Conservation (phyloP, 805 yeast species). For the Saturnispora besseyi region DNA sequence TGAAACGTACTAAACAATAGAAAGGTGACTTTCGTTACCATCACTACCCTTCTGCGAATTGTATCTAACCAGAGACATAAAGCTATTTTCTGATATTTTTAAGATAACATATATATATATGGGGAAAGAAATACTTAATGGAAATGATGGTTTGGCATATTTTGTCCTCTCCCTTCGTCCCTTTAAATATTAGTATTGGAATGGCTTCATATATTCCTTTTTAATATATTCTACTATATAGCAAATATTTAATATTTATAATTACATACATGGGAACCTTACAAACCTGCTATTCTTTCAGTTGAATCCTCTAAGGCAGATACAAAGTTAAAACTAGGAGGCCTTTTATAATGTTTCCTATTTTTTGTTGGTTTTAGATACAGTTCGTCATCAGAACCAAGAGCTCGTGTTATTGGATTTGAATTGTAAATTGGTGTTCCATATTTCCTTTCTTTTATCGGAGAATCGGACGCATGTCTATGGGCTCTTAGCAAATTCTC, state of each 20-base stretch:
- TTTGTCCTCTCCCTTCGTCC: too few relatives aligned
- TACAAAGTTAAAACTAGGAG: neutral
- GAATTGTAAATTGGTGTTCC: slow-evolving; percentile 6
- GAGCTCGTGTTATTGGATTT: neutral
- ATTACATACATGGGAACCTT: neutral
- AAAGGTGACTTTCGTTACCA: neutral
- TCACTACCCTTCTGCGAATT: slow-evolving; percentile 1
- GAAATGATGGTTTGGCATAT: too few relatives aligned
- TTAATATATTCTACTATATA: neutral
- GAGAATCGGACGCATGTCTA: neutral
- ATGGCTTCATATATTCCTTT: too few relatives aligned
- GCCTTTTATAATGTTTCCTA: too few relatives aligned
- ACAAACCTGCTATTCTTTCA: slow-evolving; percentile 5
- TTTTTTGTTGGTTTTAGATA: neutral
- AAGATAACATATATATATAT: neutral
- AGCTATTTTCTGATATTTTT: neutral
- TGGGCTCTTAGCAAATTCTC: neutral
- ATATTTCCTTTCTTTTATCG: neutral
- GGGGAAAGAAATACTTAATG: neutral
- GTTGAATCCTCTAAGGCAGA: neutral
- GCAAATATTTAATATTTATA: neutral
- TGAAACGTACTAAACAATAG: slow-evolving; percentile 6
- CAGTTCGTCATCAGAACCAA: slow-evolving; percentile 7
- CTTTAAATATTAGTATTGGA: too few relatives aligned
- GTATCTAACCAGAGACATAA: slow-evolving; percentile 18